These are phyloP conservation scores for Globisporangium radiosum DNA, from an alignment of 352 stramenopile genomes.

Conservation along the genomic window DNA sequence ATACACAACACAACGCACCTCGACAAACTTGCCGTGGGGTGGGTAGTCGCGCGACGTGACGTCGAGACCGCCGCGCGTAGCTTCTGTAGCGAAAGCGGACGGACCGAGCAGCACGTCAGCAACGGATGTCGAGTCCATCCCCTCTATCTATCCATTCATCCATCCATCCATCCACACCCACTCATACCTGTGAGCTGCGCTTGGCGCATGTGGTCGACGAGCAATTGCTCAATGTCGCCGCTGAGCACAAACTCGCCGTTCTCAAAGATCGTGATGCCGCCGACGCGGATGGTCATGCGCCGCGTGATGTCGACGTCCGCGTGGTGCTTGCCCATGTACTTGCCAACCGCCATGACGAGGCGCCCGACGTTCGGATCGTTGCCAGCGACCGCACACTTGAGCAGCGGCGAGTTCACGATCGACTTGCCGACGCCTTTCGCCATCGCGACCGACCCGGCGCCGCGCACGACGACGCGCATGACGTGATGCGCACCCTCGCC, in stretches of 20 bases:
- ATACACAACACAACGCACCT: conserved; percentile 31
- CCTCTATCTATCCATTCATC: background rate
- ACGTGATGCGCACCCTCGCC: conserved; percentile 97
- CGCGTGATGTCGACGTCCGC: conserved; percentile 72
- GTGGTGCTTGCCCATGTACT: conserved; percentile 94
- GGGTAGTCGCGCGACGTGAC: conserved; percentile 87
- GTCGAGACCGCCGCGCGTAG: conserved; percentile 70
- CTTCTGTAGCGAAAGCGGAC: conserved; percentile 16
- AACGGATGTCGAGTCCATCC: background rate
- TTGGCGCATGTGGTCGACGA: conserved; percentile 93
- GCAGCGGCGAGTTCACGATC: conserved; percentile 93
- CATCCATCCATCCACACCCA: background rate
- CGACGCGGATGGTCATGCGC: conserved; percentile 83
- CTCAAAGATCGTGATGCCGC: conserved; percentile 91
- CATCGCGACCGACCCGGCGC: conserved; percentile 71
- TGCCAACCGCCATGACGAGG: conserved; percentile 94
- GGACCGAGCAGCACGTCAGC: too few relatives aligned
- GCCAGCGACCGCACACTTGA: conserved; percentile 97
- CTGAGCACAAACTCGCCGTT: conserved; percentile 92
- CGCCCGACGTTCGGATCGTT: conserved; percentile 98
- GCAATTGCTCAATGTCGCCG: conserved; percentile 88
- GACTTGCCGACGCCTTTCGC: conserved; percentile 87
- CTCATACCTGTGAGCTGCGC: conserved; percentile 75
- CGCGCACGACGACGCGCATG: conserved; percentile 90
- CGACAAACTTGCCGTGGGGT: conserved; percentile 93